Evolutionary conservation across 176 grass and related monocot species (phyloP).

Genomic region (Zizania latifolia): DNA sequence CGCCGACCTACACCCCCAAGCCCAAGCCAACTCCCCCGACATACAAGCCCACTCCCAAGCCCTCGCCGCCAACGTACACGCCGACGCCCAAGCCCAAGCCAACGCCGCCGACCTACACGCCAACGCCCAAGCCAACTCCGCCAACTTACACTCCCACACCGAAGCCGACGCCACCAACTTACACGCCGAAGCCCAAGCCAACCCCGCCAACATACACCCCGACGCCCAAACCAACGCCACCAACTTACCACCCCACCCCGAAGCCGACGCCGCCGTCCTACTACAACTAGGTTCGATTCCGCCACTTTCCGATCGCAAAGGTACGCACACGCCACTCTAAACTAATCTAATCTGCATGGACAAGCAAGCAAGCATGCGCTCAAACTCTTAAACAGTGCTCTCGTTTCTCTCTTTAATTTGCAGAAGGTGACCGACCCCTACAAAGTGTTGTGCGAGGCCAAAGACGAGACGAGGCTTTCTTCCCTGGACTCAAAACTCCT

Average conservation of each 20-base stretch:
- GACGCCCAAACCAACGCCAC: not conserved
- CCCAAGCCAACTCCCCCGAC: not conserved
- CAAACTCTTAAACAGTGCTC: no score
- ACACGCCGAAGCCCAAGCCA: not conserved
- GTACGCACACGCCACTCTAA: constrained; percentile 24
- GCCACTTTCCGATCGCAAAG: not conserved
- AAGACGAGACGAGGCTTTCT: constrained; percentile 5
- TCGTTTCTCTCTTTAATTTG: not conserved
- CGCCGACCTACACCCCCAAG: not conserved
- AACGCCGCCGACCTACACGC: not conserved
- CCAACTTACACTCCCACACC: not conserved
- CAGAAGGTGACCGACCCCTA: constrained; percentile 11
- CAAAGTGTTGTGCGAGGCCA: not conserved
- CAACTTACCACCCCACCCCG: constrained; percentile 7
- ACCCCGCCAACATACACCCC: not conserved
- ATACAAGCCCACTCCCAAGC: not conserved
- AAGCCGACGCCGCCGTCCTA: constrained; percentile 46
- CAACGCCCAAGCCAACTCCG: not conserved
- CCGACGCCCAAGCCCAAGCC: constrained; percentile 19
- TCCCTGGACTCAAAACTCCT: no score
- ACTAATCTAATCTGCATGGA: no score
- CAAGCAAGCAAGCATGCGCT: no score
- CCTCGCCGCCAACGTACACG: not conserved
- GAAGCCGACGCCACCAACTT: not conserved
- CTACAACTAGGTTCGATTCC: not conserved